Evolutionary conservation across 2,329 filamentous ascomycete species (phyloP).

Genomic region (Scedosporium minutisporum): DNA sequence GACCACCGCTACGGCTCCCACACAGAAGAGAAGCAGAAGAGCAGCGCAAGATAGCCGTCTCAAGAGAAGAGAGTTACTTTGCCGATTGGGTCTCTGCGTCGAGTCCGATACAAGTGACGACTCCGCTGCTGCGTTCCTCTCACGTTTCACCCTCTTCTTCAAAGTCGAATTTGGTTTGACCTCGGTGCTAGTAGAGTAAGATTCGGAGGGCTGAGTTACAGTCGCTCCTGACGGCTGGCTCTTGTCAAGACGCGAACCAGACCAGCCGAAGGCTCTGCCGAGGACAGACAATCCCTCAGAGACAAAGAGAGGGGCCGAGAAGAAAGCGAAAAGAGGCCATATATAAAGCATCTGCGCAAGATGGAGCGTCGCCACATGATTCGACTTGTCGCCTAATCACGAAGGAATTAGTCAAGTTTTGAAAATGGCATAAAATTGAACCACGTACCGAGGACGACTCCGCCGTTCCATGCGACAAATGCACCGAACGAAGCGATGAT

Average conservation of each 20-base stretch:
- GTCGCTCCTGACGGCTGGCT: neutral
- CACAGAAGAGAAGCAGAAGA: constrained; percentile 21
- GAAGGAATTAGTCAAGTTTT: constrained; percentile 32
- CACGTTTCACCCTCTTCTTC: neutral
- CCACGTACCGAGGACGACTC: constrained; percentile 72
- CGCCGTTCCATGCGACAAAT: constrained; percentile 81
- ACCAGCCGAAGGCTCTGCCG: constrained; percentile 10
- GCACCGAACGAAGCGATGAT: constrained; percentile 57
- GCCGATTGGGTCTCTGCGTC: no score
- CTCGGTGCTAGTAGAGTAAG: neutral
- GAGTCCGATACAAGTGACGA: neutral
- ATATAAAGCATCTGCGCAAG: constrained; percentile 90
- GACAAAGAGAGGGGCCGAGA: constrained; percentile 70
- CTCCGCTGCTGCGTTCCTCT: neutral
- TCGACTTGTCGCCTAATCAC: constrained; percentile 61
- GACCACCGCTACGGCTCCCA: constrained; percentile 36
- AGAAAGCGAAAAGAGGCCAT: constrained; percentile 83
- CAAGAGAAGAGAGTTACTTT: constrained; percentile 18
- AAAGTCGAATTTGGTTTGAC: neutral
- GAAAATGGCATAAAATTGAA: constrained; percentile 14
- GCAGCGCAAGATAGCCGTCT: constrained; percentile 23
- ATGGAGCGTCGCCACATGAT: constrained; percentile 84
- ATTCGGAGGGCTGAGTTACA: no score
- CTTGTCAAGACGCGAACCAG: neutral
- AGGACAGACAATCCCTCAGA: constrained; percentile 33